Percentiles rank a stretch among this genome's conserved stretches.
Evolutionary conservation across 495 filamentous ascomycete genomes (phyloP).

Genomic region (Physcia stellaris): DNA sequence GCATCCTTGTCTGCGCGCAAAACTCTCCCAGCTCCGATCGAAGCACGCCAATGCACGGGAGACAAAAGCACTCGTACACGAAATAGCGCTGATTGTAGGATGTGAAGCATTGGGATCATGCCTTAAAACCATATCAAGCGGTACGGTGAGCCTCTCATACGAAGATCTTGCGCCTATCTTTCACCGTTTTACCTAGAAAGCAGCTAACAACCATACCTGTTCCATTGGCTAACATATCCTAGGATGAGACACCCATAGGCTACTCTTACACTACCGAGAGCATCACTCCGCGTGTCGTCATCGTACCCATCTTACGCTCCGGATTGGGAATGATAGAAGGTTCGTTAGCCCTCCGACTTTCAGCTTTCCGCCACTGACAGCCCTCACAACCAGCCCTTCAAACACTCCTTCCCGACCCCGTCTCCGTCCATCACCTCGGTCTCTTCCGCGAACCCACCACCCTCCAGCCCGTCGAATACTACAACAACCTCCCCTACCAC

Average conservation of each 20-base stretch:
- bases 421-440: constrained; percentile 84
- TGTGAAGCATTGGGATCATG: constrained; percentile 64
- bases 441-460: constrained; percentile 79
- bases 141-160: constrained; percentile 22
- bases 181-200: too few species aligned
- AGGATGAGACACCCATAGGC: constrained; percentile 65
- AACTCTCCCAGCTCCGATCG: constrained; percentile 81
- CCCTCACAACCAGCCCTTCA: constrained; percentile 47
- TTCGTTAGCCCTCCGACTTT: constrained; percentile 18
- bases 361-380: neutral
- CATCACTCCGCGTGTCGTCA: constrained; percentile 52
- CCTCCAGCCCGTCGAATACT: constrained; percentile 89
- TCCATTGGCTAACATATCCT: too few species aligned
- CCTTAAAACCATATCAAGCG: constrained; percentile 34
- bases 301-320: constrained; percentile 87
- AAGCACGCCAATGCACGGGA: constrained; percentile 53
- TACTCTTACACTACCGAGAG: constrained; percentile 50
- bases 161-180: too few species aligned
- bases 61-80: constrained; percentile 68
- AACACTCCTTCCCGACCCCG: constrained; percentile 64
- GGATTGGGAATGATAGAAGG: constrained; percentile 83
- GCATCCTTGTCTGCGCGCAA: constrained; percentile 77
- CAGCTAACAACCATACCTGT: too few species aligned
- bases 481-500: constrained; percentile 88
- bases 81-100: constrained; percentile 70